Evolutionary conservation across 257 asterid genomes (phyloP).

Genomic region (Ilex aquifolium): DNA sequence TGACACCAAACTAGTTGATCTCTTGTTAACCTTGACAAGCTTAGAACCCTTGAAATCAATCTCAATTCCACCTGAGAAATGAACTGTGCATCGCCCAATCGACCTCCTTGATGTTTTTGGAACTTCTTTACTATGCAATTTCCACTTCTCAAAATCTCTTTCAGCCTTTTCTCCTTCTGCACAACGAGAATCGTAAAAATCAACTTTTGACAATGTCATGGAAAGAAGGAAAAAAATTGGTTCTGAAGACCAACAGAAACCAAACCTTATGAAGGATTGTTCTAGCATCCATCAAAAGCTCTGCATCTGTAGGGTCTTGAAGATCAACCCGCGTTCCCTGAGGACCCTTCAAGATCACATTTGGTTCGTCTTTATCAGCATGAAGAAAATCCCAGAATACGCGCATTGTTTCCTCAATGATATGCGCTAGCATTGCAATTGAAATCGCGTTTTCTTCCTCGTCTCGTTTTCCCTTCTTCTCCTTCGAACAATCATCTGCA

Average conservation of each 20-base stretch:
- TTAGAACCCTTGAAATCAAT: conserved; percentile 51
- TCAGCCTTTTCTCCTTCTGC: conserved; percentile 72
- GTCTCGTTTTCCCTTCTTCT: conserved; percentile 30
- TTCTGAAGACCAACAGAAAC: neutral
- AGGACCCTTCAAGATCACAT: conserved; percentile 22
- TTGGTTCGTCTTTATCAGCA: conserved; percentile 49
- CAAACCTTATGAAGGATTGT: conserved; percentile 64
- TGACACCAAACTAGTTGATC: conserved; percentile 71
- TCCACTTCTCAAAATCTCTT: conserved; percentile 46
- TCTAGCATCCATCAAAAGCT: conserved; percentile 32
- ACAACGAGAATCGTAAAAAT: neutral
- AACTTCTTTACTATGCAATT: conserved; percentile 74
- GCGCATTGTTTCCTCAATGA: conserved; percentile 50
- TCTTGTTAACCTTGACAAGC: conserved; percentile 43
- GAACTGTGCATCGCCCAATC: conserved; percentile 18
- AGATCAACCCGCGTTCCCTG: conserved; percentile 20
- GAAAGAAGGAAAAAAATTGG: neutral
- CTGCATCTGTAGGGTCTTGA: conserved; percentile 23
- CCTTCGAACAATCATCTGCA: conserved; percentile 64
- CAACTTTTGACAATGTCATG: too few species aligned
- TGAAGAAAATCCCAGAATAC: conserved; percentile 53
- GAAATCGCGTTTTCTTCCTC: conserved; percentile 43
- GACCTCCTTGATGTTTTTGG: conserved; percentile 31
- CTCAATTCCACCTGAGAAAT: conserved; percentile 58
- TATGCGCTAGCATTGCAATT: conserved; percentile 32